A percentile compares a stretch with the other conserved stretches of the same genome.
Evolutionary conservation across 805 yeast species (phyloP).

Genomic region (Wickerhamiella siamensis): DNA sequence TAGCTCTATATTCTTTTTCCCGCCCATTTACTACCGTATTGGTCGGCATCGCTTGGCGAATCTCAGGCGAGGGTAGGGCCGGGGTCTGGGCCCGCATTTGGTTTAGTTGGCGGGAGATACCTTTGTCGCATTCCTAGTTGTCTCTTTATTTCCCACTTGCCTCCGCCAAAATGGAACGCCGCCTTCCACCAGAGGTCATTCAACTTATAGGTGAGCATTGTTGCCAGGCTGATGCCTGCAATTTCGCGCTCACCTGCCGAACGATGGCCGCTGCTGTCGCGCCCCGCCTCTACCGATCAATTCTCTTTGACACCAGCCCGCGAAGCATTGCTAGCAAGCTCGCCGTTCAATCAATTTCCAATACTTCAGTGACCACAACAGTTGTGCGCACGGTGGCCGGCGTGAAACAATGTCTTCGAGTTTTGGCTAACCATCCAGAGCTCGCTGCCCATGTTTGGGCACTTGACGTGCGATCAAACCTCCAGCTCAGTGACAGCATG

Average conservation of each 20-base stretch:
- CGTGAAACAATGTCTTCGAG: constrained; percentile 19
- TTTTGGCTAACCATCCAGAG: constrained; percentile 11
- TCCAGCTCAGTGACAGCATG: constrained; percentile 20
- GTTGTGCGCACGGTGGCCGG: constrained; percentile 24
- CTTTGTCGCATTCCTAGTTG: constrained; percentile 1
- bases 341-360: background rate
- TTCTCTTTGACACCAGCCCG: constrained; percentile 22
- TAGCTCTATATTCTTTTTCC: background rate
- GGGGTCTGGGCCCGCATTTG: background rate
- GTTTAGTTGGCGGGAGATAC: background rate
- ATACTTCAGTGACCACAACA: constrained; percentile 10
- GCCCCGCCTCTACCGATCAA: constrained; percentile 20
- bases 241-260: constrained; percentile 20
- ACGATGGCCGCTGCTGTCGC: constrained; percentile 14
- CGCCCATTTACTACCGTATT: too few relatives aligned
- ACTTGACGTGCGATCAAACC: constrained; percentile 13
- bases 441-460: constrained; percentile 13
- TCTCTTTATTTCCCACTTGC: too few relatives aligned
- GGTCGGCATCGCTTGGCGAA: background rate
- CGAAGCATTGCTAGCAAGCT: constrained; percentile 16
- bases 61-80: background rate
- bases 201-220: constrained; percentile 18
- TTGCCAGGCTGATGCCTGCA: constrained; percentile 23
- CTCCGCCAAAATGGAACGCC: background rate
- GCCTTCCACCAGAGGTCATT: constrained; percentile 21